These are phyloP conservation scores for Secale cereale DNA, from an alignment of 176 grass and related monocot species.

Conservation along the genomic window DNA sequence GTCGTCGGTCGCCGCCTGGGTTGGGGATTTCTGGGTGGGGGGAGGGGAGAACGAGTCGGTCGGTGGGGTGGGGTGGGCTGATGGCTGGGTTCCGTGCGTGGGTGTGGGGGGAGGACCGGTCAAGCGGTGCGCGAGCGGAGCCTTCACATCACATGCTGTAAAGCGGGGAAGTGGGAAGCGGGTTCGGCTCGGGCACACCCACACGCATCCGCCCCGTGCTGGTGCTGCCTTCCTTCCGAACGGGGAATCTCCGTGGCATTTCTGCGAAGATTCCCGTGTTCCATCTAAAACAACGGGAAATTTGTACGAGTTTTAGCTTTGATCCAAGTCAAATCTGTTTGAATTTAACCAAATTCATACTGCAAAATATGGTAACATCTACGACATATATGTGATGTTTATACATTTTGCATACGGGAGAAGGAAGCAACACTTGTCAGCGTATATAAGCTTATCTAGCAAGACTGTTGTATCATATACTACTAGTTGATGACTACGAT, in stretches of 20 bases:
- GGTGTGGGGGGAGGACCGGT: not conserved
- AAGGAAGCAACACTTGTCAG: too few species aligned
- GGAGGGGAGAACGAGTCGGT: not conserved
- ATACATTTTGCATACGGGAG: too few species aligned
- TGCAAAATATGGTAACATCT: too few species aligned
- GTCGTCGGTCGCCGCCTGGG: not conserved
- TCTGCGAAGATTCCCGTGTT: not conserved
- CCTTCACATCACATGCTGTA: not conserved
- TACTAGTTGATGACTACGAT: too few species aligned
- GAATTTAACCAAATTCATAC: too few species aligned
- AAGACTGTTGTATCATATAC: too few species aligned
- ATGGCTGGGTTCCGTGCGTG: slow-evolving; percentile 4
- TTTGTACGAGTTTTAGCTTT: too few species aligned
- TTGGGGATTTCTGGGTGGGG: not conserved
- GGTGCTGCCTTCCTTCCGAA: too few species aligned
- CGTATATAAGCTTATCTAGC: too few species aligned
- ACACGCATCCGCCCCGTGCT: not conserved
- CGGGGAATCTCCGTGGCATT: not conserved
- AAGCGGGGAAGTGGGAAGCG: not conserved
- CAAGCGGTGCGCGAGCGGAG: not conserved
- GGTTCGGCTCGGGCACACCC: not conserved
- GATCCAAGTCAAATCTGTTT: too few species aligned
- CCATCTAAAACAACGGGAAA: not conserved
- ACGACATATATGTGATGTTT: too few species aligned
- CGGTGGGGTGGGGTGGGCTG: not conserved